Percentiles rank a stretch among this genome's conserved stretches.
Evolutionary conservation across 768 basidiomycete genomes (phyloP).

Genomic region (Sporobolomyces roseus): DNA sequence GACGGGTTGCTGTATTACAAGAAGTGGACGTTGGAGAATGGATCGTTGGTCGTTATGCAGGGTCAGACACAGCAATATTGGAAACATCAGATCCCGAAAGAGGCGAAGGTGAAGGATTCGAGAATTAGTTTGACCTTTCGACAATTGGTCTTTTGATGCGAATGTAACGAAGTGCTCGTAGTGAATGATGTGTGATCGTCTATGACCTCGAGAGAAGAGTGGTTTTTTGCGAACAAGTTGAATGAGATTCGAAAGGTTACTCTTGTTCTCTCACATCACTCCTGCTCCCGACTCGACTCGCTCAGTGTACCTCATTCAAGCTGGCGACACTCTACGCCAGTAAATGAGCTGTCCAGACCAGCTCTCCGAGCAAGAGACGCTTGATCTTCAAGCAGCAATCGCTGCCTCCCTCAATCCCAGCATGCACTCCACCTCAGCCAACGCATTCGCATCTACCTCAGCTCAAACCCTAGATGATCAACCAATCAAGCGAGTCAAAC

Average conservation of each 20-base stretch:
- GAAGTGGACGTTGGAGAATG: constrained; percentile 49
- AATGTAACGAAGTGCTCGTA: too few relatives aligned
- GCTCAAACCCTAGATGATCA: background rate
- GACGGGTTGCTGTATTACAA: constrained; percentile 33
- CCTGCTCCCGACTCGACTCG: too few relatives aligned
- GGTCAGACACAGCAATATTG: constrained; percentile 52
- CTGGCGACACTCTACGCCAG: too few relatives aligned
- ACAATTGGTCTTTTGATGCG: constrained; percentile 46
- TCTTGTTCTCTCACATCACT: too few relatives aligned
- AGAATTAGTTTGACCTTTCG: constrained; percentile 53
- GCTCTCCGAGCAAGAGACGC: background rate
- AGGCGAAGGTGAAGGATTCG: constrained; percentile 48
- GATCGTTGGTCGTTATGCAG: constrained; percentile 53
- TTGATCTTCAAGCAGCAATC: constrained; percentile 1
- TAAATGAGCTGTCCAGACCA: background rate
- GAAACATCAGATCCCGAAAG: constrained; percentile 50
- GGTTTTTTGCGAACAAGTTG: too few relatives aligned
- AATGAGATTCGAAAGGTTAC: too few relatives aligned
- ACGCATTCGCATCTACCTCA: background rate
- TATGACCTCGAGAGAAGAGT: too few relatives aligned
- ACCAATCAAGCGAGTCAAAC: background rate
- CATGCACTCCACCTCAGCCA: background rate
- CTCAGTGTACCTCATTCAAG: background rate
- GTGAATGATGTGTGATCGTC: too few relatives aligned
- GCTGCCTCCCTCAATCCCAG: background rate